phyloP scores from a whole-genome alignment of 495 filamentous ascomycete genomes.

The Aspergillus nanangensis region DNA sequence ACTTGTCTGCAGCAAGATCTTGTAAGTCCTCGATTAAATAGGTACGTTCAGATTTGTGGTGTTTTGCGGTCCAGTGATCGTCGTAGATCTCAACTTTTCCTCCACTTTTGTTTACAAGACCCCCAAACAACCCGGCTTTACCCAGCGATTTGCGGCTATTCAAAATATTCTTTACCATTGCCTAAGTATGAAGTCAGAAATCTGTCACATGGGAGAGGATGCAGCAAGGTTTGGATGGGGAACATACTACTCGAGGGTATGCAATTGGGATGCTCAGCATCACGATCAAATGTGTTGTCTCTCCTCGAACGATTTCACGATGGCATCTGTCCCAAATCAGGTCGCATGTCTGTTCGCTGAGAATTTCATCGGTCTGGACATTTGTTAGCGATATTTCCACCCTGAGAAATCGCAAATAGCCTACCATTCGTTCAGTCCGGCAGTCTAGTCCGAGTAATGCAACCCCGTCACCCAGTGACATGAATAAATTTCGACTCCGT shows the following conservation, averaged over 20 bases:
- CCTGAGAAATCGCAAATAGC: conserved; percentile 2
- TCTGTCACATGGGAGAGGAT: no score
- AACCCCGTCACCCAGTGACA: conserved; percentile 72
- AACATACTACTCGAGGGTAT: conserved; percentile 83
- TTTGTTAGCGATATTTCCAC: conserved; percentile 17
- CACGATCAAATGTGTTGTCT: conserved; percentile 85
- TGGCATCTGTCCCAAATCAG: conserved; percentile 80
- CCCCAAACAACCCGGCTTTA: conserved; percentile 73
- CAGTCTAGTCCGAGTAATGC: conserved; percentile 86
- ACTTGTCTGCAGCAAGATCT: conserved; percentile 84
- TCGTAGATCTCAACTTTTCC: conserved; percentile 92
- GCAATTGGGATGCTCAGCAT: conserved; percentile 84
- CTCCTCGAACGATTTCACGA: conserved; percentile 73
- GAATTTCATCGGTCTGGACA: conserved; percentile 62
- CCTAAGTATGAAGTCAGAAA: conserved; percentile 47
- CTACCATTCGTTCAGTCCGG: conserved; percentile 77
- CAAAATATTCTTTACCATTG: conserved; percentile 63
- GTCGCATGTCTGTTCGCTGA: conserved; percentile 78
- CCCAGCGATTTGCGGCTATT: conserved; percentile 87
- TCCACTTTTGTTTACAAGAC: conserved; percentile 83
- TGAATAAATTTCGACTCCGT: conserved; percentile 78
- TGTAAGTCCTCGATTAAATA: conserved; percentile 87
- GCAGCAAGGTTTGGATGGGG: no score
- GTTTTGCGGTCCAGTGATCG: conserved; percentile 96
- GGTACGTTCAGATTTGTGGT: conserved; percentile 83